These are phyloP conservation scores for Tephrocybe sp. DNA, from an alignment of 768 basidiomycete genomes.

Conservation along the genomic window DNA sequence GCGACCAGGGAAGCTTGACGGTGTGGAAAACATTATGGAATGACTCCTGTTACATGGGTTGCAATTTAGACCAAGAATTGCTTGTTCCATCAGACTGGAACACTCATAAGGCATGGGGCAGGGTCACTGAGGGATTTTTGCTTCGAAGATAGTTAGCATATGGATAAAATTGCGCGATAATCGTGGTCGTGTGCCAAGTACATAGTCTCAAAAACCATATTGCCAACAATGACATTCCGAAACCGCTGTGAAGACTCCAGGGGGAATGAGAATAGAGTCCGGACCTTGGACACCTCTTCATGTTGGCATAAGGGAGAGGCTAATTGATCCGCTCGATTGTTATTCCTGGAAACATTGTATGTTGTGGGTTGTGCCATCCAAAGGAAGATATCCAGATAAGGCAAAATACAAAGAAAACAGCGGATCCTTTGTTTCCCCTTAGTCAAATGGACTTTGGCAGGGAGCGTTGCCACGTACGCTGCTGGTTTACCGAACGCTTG, in stretches of 20 bases:
- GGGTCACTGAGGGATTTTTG: conserved; percentile 4
- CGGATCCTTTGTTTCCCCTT: no score
- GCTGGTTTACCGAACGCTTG: no score
- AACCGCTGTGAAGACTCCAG: background rate
- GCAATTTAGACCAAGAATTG: no score
- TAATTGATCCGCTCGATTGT: conserved; percentile 2
- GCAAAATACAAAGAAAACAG: no score
- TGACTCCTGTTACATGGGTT: no score
- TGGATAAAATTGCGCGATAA: background rate
- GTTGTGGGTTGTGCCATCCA: no score
- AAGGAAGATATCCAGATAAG: conserved; percentile 5
- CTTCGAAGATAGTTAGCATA: background rate
- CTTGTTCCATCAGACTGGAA: background rate
- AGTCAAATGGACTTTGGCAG: no score
- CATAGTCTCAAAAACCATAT: conserved; percentile 5
- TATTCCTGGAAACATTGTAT: conserved; percentile 5
- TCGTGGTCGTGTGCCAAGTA: conserved; percentile 14
- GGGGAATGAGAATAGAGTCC: background rate
- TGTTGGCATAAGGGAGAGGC: background rate
- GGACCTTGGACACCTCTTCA: conserved; percentile 19
- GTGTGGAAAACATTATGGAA: no score
- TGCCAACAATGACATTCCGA: background rate
- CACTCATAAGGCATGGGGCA: background rate
- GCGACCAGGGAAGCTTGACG: no score
- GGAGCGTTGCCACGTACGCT: no score